Evolutionary conservation across 148 eudicot genomes (phyloP).

Genomic region (Camellia granthamiana): DNA sequence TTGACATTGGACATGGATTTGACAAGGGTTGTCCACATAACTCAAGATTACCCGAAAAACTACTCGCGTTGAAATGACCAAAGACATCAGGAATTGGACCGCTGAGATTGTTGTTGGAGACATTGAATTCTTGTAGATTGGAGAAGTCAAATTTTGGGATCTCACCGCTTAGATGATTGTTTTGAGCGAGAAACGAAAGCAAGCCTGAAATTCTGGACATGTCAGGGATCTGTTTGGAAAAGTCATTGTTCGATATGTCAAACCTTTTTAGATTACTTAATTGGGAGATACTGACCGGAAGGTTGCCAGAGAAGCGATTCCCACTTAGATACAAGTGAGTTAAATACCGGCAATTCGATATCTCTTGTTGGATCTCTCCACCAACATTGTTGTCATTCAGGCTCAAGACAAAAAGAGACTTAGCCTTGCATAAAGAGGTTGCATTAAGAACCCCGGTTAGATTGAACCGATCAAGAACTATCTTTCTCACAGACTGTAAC

Average conservation of each 20-base stretch:
- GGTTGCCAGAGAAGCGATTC: slow-evolving; percentile 33
- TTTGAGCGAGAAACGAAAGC: slow-evolving; percentile 34
- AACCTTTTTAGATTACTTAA: slow-evolving; percentile 33
- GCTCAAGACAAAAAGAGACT: slow-evolving; percentile 24
- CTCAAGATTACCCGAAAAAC: slow-evolving; percentile 39
- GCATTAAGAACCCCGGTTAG: slow-evolving; percentile 34
- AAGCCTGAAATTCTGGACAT: slow-evolving; percentile 36
- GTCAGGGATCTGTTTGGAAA: slow-evolving; percentile 35
- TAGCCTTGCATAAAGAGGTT: slow-evolving; percentile 26
- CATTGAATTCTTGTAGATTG: slow-evolving; percentile 33
- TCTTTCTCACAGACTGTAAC: slow-evolving; percentile 16
- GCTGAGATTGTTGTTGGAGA: slow-evolving; percentile 39
- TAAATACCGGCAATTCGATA: slow-evolving; percentile 29
- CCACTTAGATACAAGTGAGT: slow-evolving; percentile 35
- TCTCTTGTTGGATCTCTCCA: slow-evolving; percentile 32
- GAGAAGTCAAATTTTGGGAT: slow-evolving; percentile 34
- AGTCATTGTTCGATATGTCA: slow-evolving; percentile 31
- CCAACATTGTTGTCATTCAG: slow-evolving; percentile 28
- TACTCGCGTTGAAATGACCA: slow-evolving; percentile 22
- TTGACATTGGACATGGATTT: slow-evolving; percentile 23
- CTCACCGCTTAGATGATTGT: slow-evolving; percentile 33
- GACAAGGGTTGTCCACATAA: slow-evolving; percentile 40
- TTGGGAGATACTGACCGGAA: slow-evolving; percentile 27
- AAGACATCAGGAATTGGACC: slow-evolving; percentile 36
- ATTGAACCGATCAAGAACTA: slow-evolving; percentile 29